phyloP scores from a whole-genome alignment of 2,329 filamentous ascomycete genomes.

The Colletotrichum kahawae region DNA sequence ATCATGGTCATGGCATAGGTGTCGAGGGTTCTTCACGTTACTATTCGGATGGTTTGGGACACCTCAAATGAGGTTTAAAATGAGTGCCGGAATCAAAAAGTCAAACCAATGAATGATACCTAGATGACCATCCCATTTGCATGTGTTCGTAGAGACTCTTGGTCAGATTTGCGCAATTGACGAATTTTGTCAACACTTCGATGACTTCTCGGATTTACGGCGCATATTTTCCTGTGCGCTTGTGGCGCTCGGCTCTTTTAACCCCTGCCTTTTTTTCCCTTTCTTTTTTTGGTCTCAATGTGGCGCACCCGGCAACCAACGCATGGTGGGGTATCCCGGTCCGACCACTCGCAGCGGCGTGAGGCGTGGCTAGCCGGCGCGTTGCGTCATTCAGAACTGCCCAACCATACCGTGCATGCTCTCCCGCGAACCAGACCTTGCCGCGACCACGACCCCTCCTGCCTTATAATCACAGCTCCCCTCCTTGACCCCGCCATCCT shows the following conservation, averaged over 20 bases:
- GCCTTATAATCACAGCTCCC: background rate
- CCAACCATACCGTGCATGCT: conserved; percentile 10
- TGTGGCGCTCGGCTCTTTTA: background rate
- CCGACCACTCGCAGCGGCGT: background rate
- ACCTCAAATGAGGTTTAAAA: conserved; percentile 21
- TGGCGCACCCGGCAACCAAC: background rate
- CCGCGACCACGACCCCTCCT: background rate
- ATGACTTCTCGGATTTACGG: background rate
- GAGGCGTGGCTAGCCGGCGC: conserved; percentile 3
- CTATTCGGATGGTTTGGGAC: conserved; percentile 25
- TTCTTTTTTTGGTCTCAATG: background rate
- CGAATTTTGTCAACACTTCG: background rate
- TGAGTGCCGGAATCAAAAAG: conserved; percentile 26
- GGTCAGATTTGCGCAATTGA: background rate
- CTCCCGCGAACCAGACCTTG: background rate
- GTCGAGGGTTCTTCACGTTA: conserved; percentile 50
- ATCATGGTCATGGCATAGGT: conserved; percentile 58
- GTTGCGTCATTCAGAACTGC: conserved; percentile 15
- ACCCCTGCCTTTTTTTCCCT: background rate
- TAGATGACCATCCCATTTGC: conserved; percentile 8
- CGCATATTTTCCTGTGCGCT: background rate
- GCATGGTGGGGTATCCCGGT: conserved; percentile 1
- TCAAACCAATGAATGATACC: conserved; percentile 23
- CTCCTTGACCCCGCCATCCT: background rate
- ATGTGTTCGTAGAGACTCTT: background rate